These are phyloP conservation scores for Penicillium sp. DNA, from an alignment of 2,329 filamentous ascomycete species.

Conservation along the genomic window DNA sequence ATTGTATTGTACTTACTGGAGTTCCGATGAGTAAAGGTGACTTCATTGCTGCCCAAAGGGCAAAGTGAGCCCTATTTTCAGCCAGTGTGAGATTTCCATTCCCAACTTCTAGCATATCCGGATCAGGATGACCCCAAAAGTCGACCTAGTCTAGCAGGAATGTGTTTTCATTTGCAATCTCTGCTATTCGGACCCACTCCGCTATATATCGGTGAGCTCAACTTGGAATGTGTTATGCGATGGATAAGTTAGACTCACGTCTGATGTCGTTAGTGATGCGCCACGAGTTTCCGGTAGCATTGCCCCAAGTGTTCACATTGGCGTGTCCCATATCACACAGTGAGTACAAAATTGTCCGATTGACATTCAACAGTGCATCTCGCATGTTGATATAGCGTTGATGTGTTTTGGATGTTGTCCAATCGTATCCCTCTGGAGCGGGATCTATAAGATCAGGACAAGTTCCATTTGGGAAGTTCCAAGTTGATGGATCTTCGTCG, in stretches of 20 bases:
- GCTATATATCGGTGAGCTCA: constrained; percentile 11
- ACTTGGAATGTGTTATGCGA: neutral
- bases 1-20: constrained; percentile 22
- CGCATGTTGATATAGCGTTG: constrained; percentile 55
- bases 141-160: constrained; percentile 48
- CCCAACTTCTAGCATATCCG: constrained; percentile 55
- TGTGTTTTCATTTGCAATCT: constrained; percentile 54
- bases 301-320: constrained; percentile 54
- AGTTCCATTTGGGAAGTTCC: constrained; percentile 44
- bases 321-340: constrained; percentile 59
- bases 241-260: constrained; percentile 17
- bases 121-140: constrained; percentile 56
- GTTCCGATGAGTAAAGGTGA: constrained; percentile 54
- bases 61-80: constrained; percentile 55
- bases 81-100: constrained; percentile 50
- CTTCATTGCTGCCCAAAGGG: constrained; percentile 56
- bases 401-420: constrained; percentile 50
- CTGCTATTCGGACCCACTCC: constrained; percentile 33
- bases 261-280: constrained; percentile 40
- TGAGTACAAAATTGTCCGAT: constrained; percentile 53
- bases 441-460: constrained; percentile 38
- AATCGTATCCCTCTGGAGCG: constrained; percentile 54
- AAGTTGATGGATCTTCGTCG: constrained; percentile 14
- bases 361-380: constrained; percentile 51
- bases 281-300: constrained; percentile 51